phyloP scores from a whole-genome alignment of 352 stramenopile genomes.

The Blastocystis sp. region DNA sequence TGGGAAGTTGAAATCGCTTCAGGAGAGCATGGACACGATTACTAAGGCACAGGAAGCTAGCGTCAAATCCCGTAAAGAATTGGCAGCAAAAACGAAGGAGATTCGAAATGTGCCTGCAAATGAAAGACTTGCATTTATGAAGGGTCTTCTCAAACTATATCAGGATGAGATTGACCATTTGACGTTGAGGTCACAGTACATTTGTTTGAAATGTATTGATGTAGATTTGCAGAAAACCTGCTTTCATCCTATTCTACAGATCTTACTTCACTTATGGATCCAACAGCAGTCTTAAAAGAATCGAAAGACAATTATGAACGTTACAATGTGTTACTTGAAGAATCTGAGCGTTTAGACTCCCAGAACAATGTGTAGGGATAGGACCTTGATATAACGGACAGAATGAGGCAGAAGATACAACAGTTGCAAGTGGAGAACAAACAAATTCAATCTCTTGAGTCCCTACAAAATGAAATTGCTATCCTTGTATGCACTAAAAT shows the following conservation, averaged over 20 bases:
- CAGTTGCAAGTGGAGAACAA: neutral
- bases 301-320: slow-evolving; percentile 6
- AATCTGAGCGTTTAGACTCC: slow-evolving; percentile 35
- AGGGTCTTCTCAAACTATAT: slow-evolving; percentile 22
- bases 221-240: slow-evolving; percentile 59
- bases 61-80: slow-evolving; percentile 25
- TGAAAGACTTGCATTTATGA: slow-evolving; percentile 36
- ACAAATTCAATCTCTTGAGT: neutral
- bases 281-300: neutral
- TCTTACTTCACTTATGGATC: slow-evolving; percentile 4
- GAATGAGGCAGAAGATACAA: slow-evolving; percentile 25
- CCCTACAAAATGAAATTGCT: neutral
- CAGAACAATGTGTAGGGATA: neutral
- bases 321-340: neutral
- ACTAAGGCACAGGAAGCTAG: slow-evolving; percentile 41
- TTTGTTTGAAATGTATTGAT: neutral
- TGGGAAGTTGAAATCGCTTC: neutral
- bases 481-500: neutral
- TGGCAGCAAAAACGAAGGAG: slow-evolving; percentile 55
- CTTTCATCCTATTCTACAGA: slow-evolving; percentile 21
- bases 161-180: slow-evolving; percentile 55
- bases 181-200: slow-evolving; percentile 31
- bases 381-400: neutral
- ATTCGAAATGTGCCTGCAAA: neutral
- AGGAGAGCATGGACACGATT: slow-evolving; percentile 35